Percentiles rank a stretch among this genome's conserved stretches.
These are phyloP conservation scores for Colletotrichum eleusines DNA, from an alignment of 2,329 filamentous ascomycete species.

Conservation along the genomic window DNA sequence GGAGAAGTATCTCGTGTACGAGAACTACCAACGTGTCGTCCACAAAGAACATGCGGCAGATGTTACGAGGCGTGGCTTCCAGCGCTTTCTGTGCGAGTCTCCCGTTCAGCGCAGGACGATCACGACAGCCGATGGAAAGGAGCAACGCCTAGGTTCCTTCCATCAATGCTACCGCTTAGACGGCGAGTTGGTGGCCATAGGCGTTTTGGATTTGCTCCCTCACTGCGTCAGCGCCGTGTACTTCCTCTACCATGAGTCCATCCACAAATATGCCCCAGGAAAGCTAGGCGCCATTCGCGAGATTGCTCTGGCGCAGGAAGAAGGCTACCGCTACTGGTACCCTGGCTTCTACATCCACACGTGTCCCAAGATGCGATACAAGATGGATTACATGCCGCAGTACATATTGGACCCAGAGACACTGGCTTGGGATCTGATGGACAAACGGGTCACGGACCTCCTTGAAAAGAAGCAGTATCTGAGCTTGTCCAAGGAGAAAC, in stretches of 20 bases:
- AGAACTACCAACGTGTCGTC: slow-evolving; percentile 80
- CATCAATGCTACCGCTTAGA: slow-evolving; percentile 87
- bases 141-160: slow-evolving; percentile 75
- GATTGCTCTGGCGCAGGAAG: slow-evolving; percentile 76
- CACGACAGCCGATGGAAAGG: slow-evolving; percentile 60
- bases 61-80: slow-evolving; percentile 73
- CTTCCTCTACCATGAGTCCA: slow-evolving; percentile 83
- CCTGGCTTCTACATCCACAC: slow-evolving; percentile 85
- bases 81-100: slow-evolving; percentile 79
- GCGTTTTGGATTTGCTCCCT: slow-evolving; percentile 81
- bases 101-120: slow-evolving; percentile 66
- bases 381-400: slow-evolving; percentile 82
- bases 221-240: slow-evolving; percentile 85
- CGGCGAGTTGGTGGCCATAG: slow-evolving; percentile 79
- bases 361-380: slow-evolving; percentile 88
- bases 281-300: slow-evolving; percentile 82
- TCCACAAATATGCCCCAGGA: slow-evolving; percentile 76
- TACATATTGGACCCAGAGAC: slow-evolving; percentile 78
- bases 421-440: slow-evolving; percentile 71
- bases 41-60: slow-evolving; percentile 74
- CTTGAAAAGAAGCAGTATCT: slow-evolving; percentile 70
- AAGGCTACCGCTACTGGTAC: slow-evolving; percentile 82
- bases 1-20: slow-evolving; percentile 80
- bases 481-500: slow-evolving; percentile 54
- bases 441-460: slow-evolving; percentile 61